Conservation (phyloP, 75 land plant genomes). For the Pseudotsuga menziesii region DNA sequence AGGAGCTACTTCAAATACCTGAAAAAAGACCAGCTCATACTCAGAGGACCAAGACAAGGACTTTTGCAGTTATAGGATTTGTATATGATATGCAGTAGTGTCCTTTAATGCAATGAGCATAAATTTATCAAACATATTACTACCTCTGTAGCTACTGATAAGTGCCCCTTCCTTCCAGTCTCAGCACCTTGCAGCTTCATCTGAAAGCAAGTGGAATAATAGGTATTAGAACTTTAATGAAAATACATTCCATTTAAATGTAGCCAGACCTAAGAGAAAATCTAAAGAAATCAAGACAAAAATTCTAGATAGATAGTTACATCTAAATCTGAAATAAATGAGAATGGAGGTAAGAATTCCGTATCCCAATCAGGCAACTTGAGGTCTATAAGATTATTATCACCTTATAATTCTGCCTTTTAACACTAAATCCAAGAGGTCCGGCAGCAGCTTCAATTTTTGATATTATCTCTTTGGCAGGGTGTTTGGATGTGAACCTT, state of each 20-base stretch:
- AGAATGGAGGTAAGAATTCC: too few species aligned
- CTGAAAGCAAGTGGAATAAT: constrained; percentile 19
- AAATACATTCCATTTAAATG: neutral
- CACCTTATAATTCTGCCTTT: constrained; percentile 60
- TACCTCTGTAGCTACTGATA: constrained; percentile 96
- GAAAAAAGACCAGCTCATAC: neutral
- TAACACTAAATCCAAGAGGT: constrained; percentile 61
- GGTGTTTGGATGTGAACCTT: constrained; percentile 40
- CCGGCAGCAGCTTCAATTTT: constrained; percentile 60
- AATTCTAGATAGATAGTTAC: neutral
- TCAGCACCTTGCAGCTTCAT: constrained; percentile 71
- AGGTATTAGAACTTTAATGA: neutral
- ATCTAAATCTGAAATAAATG: neutral
- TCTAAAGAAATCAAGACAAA: too few species aligned
- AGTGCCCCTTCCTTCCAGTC: constrained; percentile 86
- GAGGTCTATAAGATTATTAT: too few species aligned
- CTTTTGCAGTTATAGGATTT: too few species aligned
- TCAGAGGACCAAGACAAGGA: too few species aligned
- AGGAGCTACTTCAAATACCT: constrained; percentile 99
- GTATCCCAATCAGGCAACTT: too few species aligned
- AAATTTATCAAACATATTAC: neutral
- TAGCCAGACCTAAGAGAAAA: neutral
- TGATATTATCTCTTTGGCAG: constrained; percentile 48
- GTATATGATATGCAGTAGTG: too few species aligned
- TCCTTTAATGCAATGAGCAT: neutral